Evolutionary conservation across 306 rosid species (phyloP), one percentile per base, ranked within the genome.

Genomic region (Vigna unguiculata): DNA sequence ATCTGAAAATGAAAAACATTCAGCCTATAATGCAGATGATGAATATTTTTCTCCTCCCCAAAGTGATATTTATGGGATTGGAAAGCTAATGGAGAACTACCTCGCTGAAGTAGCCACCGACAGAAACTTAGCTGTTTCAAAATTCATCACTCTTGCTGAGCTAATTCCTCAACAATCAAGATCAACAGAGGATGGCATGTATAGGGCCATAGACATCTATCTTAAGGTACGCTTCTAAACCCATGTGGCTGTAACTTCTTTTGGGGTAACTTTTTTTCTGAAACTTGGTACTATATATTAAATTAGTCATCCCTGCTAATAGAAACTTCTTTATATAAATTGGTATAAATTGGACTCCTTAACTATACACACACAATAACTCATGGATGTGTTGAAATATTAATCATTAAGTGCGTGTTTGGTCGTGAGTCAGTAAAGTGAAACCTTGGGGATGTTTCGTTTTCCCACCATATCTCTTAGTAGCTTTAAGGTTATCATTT

Each of bases 121-220:
- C 55, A 79, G 91, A 25, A 89, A 92, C 71, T 74, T 95, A 76
- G 65, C 85, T 14, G 87, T 91, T 41, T 20, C 96, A 11, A 92
- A 85, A 74, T 91, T 95, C 83, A 79, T 77, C 24, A 71, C 74
- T 74, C 81, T 92, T 62, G 96, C 88, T 53, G 96, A 92, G 83
- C 83, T 92, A 21, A 84, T 95, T 77, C 99, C 99, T 19, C 91
- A 95, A 74, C 91, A 87, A 72, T 75, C 93, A 22, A 91, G 87
- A 88, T 75, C 81, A 62, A 83, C 88, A 15, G 97, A 91, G 75
- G 99, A 92, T 87, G 97, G 96, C 55, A 87, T 90, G 83, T 95
- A 95, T 47, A 85, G 98, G 75, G 96, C 98, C 83, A 76, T 92
- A 65, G 98, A 95, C 76, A 95, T 95, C 86, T 95, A 85, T 88